Evolutionary conservation across 1,139 yeast genomes (phyloP), one percentile per base, ranked within the genome.

Genomic region (Suhomyces taliae): DNA sequence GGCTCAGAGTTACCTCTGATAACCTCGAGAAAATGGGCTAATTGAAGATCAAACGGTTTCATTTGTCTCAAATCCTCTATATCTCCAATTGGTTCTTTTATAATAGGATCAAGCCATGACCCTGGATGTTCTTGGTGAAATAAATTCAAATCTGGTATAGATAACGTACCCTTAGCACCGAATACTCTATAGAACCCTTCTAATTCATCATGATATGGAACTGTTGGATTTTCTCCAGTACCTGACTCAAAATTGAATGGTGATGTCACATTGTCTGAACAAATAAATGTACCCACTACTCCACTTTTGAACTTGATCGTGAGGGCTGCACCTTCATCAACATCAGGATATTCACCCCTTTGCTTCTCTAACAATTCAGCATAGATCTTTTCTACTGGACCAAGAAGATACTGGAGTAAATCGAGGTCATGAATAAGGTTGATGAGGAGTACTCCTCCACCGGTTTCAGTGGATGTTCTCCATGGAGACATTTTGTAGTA

Each of bases 391-490:
- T 62, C 66, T 26, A 72, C 65, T 0, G 75, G 75, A 0, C 78
- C 78, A 47, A 72, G 60, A 32, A 72, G 53, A 50, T 62, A 70
- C 47, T 70, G 69, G 27, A 72, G 58, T 31, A 72, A 55, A 48
- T 72, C 78, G 39, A 72, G 57, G 53, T 72, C 78, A 54, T 72
- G 78, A 27, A 72, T 66, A 45, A 72, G 60, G 48, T 72, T 72
- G 11, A 72, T 72, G 46, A 72, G 60, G 9, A 72, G 55, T 5
- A 68, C 68, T 0, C 78, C 77, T 5, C 78, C 77, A 5, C 77
- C 77, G 19, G 63, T 60, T 10, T 54, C 56, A 15, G 53, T 52
- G 36, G 65, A 62, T 6, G 67, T 60, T 53, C 77, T 62, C 77
- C 78, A 72, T 1, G 69, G 67, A 14, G 70, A 64, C 34, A 56